Conservation (phyloP, 2,329 filamentous ascomycete species). For the Microcyclospora pomicola region DNA sequence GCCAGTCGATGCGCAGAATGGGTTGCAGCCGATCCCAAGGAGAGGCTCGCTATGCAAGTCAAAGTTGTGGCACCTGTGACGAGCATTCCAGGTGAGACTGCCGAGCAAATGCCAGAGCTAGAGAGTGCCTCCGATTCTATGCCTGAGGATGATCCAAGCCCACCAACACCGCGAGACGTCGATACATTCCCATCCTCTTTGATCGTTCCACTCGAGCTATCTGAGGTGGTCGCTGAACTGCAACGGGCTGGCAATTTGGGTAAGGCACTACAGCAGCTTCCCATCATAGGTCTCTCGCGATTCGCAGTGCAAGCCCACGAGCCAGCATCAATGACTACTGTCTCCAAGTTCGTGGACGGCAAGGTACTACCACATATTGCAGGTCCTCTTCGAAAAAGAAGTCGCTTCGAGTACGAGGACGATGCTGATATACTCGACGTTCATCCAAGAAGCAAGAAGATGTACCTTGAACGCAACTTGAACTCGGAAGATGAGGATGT, state of each 20-base stretch:
- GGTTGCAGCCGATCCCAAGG: slow-evolving; percentile 49
- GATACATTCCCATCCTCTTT: slow-evolving; percentile 9
- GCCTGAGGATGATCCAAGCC: slow-evolving; percentile 17
- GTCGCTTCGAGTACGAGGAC: slow-evolving; percentile 67
- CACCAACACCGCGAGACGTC: slow-evolving; percentile 13
- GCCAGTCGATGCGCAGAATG: slow-evolving; percentile 77
- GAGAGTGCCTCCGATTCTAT: slow-evolving; percentile 18
- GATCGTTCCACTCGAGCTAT: slow-evolving; percentile 17
- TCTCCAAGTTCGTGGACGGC: slow-evolving; percentile 77
- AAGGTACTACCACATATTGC: slow-evolving; percentile 57
- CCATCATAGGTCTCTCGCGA: slow-evolving; percentile 9
- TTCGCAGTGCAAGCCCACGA: not conserved
- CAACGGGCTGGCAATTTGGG: slow-evolving; percentile 14
- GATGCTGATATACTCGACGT: slow-evolving; percentile 37
- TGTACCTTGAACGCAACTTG: slow-evolving; percentile 34
- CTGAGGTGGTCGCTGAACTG: slow-evolving; percentile 12
- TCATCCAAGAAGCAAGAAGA: slow-evolving; percentile 25
- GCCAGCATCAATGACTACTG: slow-evolving; percentile 25
- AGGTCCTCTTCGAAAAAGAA: slow-evolving; percentile 58
- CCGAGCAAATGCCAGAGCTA: slow-evolving; percentile 16
- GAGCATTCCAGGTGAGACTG: slow-evolving; percentile 10
- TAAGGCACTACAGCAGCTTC: slow-evolving; percentile 16
- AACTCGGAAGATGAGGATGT: slow-evolving; percentile 61
- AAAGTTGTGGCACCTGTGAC: slow-evolving; percentile 34
- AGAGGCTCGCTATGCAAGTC: slow-evolving; percentile 56